phyloP scores from a whole-genome alignment of 2,329 filamentous ascomycete species.

The Ophiostoma australiae region DNA sequence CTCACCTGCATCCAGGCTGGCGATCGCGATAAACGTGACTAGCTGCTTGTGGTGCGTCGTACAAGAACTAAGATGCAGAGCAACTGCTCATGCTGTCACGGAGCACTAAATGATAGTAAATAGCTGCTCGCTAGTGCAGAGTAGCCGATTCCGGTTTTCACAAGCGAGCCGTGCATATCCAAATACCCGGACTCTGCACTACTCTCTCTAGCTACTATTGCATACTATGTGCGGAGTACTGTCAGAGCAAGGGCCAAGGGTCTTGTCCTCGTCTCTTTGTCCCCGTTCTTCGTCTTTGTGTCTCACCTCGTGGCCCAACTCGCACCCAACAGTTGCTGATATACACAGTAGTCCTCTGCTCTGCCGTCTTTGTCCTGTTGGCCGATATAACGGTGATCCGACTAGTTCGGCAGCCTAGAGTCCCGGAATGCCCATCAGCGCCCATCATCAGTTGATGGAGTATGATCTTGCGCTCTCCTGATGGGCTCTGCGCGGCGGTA shows the following conservation, averaged over 20 bases:
- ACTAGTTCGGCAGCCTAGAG: not conserved
- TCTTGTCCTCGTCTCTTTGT: not conserved
- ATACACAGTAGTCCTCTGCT: not conserved
- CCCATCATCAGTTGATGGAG: not conserved
- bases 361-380: not conserved
- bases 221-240: too few species aligned
- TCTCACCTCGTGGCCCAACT: not conserved
- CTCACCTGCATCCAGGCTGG: too few species aligned
- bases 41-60: too few species aligned
- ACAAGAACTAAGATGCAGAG: too few species aligned
- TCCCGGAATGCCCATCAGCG: not conserved
- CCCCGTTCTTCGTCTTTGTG: not conserved
- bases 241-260: not conserved
- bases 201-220: too few species aligned
- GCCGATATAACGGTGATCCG: constrained; percentile 1
- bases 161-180: not conserved
- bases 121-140: not conserved
- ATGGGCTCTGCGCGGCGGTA: not conserved
- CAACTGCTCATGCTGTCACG: too few species aligned
- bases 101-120: too few species aligned
- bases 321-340: too few species aligned
- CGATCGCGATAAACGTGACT: too few species aligned
- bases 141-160: not conserved
- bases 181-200: too few species aligned
- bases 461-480: constrained; percentile 1